These are phyloP conservation scores for Acanthochlamys bracteata DNA, from an alignment of 106 monocot genomes.

Conservation along the genomic window DNA sequence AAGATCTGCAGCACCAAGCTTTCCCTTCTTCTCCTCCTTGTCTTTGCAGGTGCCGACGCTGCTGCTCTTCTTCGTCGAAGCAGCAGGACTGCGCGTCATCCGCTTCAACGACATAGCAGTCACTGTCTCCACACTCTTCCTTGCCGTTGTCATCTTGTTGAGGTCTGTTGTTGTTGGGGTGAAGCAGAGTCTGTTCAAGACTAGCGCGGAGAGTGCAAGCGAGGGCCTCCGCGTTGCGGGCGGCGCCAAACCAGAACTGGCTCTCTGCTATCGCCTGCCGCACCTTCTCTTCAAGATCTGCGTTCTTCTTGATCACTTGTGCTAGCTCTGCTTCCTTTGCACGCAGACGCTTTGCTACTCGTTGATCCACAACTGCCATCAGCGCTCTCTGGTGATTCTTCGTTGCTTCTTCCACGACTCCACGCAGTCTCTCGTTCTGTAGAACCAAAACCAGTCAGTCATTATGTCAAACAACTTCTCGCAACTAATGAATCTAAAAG, in stretches of 20 bases:
- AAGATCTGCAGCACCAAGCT: conserved; percentile 32
- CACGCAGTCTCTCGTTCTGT: conserved; percentile 41
- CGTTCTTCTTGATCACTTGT: conserved; percentile 17
- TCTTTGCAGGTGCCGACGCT: not conserved
- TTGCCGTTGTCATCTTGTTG: not conserved
- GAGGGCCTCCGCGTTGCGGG: conserved; percentile 55
- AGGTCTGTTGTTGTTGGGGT: not conserved
- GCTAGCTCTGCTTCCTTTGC: conserved; percentile 48
- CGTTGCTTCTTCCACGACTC: conserved; percentile 17
- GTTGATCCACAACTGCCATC: conserved; percentile 16
- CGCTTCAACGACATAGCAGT: conserved; percentile 1
- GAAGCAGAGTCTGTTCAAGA: conserved; percentile 47
- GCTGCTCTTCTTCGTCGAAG: conserved; percentile 11
- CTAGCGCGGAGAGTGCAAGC: conserved; percentile 32
- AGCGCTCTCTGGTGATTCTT: conserved; percentile 31
- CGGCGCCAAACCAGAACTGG: conserved; percentile 60
- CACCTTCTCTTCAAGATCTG: conserved; percentile 55
- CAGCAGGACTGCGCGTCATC: conserved; percentile 51
- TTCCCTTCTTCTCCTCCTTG: too few relatives aligned
- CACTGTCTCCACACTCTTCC: conserved; percentile 38
- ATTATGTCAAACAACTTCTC: too few relatives aligned
- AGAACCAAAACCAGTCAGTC: not conserved
- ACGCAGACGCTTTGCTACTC: conserved; percentile 12
- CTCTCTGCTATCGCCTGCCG: conserved; percentile 37
- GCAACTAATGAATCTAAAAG: not conserved